Conservation (phyloP, 257 asterid genomes). For the Solanum sejunctum region DNA sequence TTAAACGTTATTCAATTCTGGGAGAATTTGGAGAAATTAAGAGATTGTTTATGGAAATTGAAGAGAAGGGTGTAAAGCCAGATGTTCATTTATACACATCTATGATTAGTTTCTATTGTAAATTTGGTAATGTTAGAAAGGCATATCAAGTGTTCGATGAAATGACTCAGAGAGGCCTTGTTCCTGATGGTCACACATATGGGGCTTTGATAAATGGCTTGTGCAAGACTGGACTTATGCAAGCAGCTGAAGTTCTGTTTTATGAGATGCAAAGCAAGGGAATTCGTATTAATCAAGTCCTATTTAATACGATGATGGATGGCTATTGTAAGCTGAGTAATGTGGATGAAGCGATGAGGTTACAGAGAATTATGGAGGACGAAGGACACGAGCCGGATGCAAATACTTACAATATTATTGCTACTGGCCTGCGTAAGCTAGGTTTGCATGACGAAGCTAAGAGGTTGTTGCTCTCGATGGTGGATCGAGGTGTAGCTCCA, state of each 20-base stretch:
- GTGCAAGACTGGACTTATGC: slow-evolving; percentile 53
- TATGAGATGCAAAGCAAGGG: slow-evolving; percentile 73
- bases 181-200: slow-evolving; percentile 53
- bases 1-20: slow-evolving; percentile 21
- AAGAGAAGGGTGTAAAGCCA: slow-evolving; percentile 28
- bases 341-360: slow-evolving; percentile 54
- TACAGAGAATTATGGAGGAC: slow-evolving; percentile 48
- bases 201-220: slow-evolving; percentile 62
- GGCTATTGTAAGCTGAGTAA: slow-evolving; percentile 72
- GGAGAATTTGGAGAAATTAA: slow-evolving; percentile 35
- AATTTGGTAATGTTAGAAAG: slow-evolving; percentile 30
- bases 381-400: slow-evolving; percentile 62
- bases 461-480: slow-evolving; percentile 43
- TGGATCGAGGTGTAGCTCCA: slow-evolving; percentile 36
- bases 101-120: slow-evolving; percentile 42
- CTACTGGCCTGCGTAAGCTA: slow-evolving; percentile 47
- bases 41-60: slow-evolving; percentile 53
- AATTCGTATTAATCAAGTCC: slow-evolving; percentile 35
- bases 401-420: slow-evolving; percentile 44
- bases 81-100: slow-evolving; percentile 49
- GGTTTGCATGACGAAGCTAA: slow-evolving; percentile 53
- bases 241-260: slow-evolving; percentile 46
- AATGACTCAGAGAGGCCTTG: slow-evolving; percentile 44
- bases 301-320: slow-evolving; percentile 65
- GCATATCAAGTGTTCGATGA: slow-evolving; percentile 60